phyloP scores from a whole-genome alignment of 176 grass and related monocot genomes.

The barley (Hordeum vulgare) region MorexV3_pseudomolecules_assembly NC_058519.1:570183753-570184252 shows the following conservation, averaged over 20 bases:
- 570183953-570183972: not conserved
- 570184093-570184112: not conserved
- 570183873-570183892: conserved; percentile 92
- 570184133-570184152: not conserved
- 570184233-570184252: conserved; percentile 95
- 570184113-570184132: not conserved
- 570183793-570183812: conserved; percentile 74
- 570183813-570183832: conserved; percentile 80
- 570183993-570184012: conserved; percentile 64
- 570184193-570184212: not conserved
- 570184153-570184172: no score
- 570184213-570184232: conserved; percentile 95
- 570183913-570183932: conserved; percentile 5
- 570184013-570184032: conserved; percentile 69
- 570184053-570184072: conserved; percentile 75
- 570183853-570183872: conserved; percentile 90
- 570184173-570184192: no score
- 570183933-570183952: not conserved
- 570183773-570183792: conserved; percentile 82
- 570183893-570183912: conserved; percentile 65
- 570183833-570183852: conserved; percentile 73
- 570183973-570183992: not conserved
- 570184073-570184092: conserved; percentile 89
- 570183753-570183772: conserved; percentile 53
- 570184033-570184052: conserved; percentile 71